These are phyloP conservation scores for Candida dajiaensis DNA, from an alignment of 805 yeast species.

Conservation along the genomic window DNA sequence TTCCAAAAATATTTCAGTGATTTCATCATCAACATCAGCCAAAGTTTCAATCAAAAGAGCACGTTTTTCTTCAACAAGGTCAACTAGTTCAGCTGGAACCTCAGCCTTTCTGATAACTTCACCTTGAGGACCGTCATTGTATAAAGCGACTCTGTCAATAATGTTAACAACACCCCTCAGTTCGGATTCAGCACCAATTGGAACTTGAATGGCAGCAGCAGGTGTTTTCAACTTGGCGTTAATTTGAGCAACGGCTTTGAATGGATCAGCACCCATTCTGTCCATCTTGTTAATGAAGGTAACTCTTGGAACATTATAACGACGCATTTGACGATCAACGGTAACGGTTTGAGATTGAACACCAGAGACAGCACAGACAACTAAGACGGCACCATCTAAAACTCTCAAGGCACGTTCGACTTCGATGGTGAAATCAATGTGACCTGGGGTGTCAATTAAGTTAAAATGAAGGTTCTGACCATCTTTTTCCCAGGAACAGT, in stretches of 20 bases:
- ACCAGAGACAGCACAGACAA: constrained; percentile 97
- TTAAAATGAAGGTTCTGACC: constrained; percentile 74
- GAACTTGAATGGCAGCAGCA: constrained; percentile 97
- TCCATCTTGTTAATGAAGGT: constrained; percentile 98
- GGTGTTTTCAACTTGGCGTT: constrained; percentile 82
- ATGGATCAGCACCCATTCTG: constrained; percentile 98
- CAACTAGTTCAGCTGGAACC: constrained; percentile 76
- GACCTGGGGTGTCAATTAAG: constrained; percentile 97
- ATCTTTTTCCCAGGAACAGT: constrained; percentile 90
- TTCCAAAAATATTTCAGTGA: constrained; percentile 87
- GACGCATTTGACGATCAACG: constrained; percentile 97
- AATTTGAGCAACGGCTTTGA: constrained; percentile 88
- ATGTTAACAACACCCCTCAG: constrained; percentile 88
- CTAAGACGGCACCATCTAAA: constrained; percentile 95
- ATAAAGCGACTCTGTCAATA: constrained; percentile 79
- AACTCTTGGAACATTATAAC: constrained; percentile 94
- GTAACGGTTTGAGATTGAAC: constrained; percentile 98
- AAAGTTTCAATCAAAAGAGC: constrained; percentile 80
- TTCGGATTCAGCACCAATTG: constrained; percentile 88
- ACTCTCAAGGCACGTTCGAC: constrained; percentile 98
- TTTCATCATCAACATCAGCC: constrained; percentile 97
- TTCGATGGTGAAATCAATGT: constrained; percentile 97
- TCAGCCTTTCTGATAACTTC: constrained; percentile 62
- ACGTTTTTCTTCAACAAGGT: constrained; percentile 86
- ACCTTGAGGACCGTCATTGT: constrained; percentile 89